phyloP scores from a whole-genome alignment of 768 basidiomycete genomes.

The Hericium alpestre region DNA sequence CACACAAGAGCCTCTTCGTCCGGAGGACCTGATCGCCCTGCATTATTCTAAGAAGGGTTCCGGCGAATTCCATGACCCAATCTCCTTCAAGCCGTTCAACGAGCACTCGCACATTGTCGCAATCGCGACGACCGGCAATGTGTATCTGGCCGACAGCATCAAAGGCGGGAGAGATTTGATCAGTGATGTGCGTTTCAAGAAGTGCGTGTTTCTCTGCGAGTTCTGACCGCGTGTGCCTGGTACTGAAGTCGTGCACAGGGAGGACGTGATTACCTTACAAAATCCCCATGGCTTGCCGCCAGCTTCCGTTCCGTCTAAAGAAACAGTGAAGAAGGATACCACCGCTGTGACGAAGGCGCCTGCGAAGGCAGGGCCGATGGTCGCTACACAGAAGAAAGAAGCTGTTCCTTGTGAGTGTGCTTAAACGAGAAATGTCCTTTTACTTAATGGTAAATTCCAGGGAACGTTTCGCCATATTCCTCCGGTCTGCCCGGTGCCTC shows the following conservation, averaged over 20 bases:
- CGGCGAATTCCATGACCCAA: constrained; percentile 87
- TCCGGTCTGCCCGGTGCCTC: constrained; percentile 87
- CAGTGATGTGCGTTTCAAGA: constrained; percentile 74
- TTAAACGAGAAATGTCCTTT: not conserved
- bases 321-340: constrained; percentile 20
- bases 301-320: constrained; percentile 31
- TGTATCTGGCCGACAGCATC: constrained; percentile 85
- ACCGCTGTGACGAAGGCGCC: constrained; percentile 23
- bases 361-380: constrained; percentile 5
- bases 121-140: constrained; percentile 83
- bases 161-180: constrained; percentile 83
- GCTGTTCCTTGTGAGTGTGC: constrained; percentile 52
- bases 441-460: constrained; percentile 26
- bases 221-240: constrained; percentile 2
- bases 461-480: constrained; percentile 88
- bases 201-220: constrained; percentile 31
- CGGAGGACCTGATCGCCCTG: constrained; percentile 67
- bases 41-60: constrained; percentile 77
- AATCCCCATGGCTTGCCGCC: constrained; percentile 75
- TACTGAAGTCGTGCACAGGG: constrained; percentile 28
- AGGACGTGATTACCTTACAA: constrained; percentile 89
- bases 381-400: constrained; percentile 17
- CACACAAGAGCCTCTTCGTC: constrained; percentile 59
- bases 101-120: constrained; percentile 94
- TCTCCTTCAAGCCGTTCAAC: constrained; percentile 95